phyloP scores from a whole-genome alignment of 2,329 filamentous ascomycete genomes.

The Diaporthe sp. region DNA sequence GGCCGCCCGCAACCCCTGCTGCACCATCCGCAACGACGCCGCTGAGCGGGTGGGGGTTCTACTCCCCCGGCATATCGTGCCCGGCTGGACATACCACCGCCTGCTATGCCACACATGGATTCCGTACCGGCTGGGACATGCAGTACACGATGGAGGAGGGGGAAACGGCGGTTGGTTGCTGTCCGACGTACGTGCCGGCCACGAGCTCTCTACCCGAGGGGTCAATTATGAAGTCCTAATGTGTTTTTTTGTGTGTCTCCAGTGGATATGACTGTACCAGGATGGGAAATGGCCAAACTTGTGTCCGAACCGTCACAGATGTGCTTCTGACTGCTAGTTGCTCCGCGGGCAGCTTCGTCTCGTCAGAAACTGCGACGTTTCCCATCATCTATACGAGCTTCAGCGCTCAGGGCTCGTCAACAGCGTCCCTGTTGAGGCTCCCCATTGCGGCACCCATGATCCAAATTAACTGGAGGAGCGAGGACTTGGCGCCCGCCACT shows the following conservation, averaged over 20 bases:
- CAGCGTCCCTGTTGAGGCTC: background rate
- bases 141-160: background rate
- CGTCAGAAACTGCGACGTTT: background rate
- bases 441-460: background rate
- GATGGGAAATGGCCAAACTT: background rate
- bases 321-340: background rate
- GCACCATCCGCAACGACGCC: background rate
- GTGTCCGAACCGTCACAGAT: background rate
- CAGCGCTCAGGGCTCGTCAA: background rate
- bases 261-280: background rate
- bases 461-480: background rate
- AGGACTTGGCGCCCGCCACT: background rate
- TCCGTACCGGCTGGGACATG: background rate
- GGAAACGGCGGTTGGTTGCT: constrained; percentile 13
- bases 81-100: constrained; percentile 3
- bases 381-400: background rate
- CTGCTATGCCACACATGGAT: background rate
- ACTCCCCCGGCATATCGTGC: background rate
- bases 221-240: background rate
- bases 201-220: background rate
- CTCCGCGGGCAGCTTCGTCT: background rate
- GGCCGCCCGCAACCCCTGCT: background rate
- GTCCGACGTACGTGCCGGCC: background rate
- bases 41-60: background rate
- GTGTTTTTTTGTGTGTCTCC: background rate